A percentile compares a stretch with the other conserved stretches of the same genome.
These are phyloP conservation scores for Metschnikowia similis DNA, from an alignment of 805 yeast species.

Conservation along the genomic window DNA sequence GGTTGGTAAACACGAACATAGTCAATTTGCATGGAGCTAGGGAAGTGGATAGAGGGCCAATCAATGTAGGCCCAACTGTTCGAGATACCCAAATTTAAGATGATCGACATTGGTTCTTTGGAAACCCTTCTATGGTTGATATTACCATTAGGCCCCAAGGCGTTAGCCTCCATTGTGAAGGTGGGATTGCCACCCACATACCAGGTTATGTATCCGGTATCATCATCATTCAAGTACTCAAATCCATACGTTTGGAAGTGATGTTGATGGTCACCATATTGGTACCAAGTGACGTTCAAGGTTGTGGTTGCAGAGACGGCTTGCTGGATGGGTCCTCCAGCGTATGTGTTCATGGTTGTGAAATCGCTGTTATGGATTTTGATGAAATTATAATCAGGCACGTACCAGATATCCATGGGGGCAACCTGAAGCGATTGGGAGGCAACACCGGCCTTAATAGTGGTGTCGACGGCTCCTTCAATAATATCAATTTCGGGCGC, in stretches of 20 bases:
- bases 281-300: slow-evolving; percentile 35
- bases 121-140: slow-evolving; percentile 76
- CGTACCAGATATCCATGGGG: slow-evolving; percentile 42
- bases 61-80: slow-evolving; percentile 92
- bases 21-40: slow-evolving; percentile 71
- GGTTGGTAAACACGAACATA: slow-evolving; percentile 94
- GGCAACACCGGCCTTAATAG: slow-evolving; percentile 18
- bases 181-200: slow-evolving; percentile 49
- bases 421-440: slow-evolving; percentile 42
- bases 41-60: slow-evolving; percentile 80
- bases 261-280: slow-evolving; percentile 15
- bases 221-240: slow-evolving; percentile 29
- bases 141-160: slow-evolving; percentile 89
- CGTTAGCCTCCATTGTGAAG: slow-evolving; percentile 63
- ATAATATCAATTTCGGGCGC: slow-evolving; percentile 31
- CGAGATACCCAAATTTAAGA: slow-evolving; percentile 86
- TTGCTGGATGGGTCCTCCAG: slow-evolving; percentile 38
- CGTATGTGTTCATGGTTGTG: slow-evolving; percentile 35
- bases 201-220: slow-evolving; percentile 33
- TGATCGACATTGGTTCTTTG: slow-evolving; percentile 89
- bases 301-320: slow-evolving; percentile 36
- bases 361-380: slow-evolving; percentile 22
- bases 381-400: slow-evolving; percentile 36
- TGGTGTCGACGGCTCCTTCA: slow-evolving; percentile 20
- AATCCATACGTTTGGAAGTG: slow-evolving; percentile 32